Conservation (phyloP, 306 rosid genomes). For the Fagus crenata region DNA sequence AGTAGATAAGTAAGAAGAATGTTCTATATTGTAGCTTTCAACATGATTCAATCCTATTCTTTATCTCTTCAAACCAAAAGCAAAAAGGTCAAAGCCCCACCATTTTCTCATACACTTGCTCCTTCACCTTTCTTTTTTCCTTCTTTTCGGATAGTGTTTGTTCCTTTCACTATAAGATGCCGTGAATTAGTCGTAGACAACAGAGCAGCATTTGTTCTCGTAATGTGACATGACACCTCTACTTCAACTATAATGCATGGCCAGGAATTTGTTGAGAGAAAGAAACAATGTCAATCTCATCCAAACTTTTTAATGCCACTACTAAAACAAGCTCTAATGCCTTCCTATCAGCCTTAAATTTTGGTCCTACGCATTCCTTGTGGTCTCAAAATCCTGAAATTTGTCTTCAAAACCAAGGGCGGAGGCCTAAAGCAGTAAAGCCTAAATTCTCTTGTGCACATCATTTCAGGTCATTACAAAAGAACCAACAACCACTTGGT, state of each 20-base stretch:
- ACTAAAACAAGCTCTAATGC: background rate
- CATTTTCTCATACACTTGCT: background rate
- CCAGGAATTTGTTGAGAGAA: background rate
- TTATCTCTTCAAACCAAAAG: background rate
- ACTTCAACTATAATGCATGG: background rate
- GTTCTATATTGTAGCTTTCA: constrained; percentile 1
- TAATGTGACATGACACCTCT: background rate
- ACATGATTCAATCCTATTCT: background rate
- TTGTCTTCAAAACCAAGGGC: background rate
- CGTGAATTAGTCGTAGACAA: background rate
- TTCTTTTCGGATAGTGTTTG: background rate
- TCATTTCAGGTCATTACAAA: background rate
- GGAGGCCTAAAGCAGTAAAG: too few relatives aligned
- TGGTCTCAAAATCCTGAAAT: background rate
- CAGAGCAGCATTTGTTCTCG: background rate
- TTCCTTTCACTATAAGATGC: background rate
- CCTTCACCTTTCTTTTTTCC: background rate
- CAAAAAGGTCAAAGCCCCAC: constrained; percentile 6
- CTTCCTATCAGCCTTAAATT: background rate
- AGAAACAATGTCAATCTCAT: background rate
- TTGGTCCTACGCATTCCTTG: background rate
- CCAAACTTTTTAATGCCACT: background rate
- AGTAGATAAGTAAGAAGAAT: constrained; percentile 11
- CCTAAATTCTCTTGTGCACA: background rate
- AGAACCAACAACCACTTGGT: background rate